Evolutionary conservation across 1,284 basidiomycete species (phyloP).

Genomic region (Vanrija humicola): DNA sequence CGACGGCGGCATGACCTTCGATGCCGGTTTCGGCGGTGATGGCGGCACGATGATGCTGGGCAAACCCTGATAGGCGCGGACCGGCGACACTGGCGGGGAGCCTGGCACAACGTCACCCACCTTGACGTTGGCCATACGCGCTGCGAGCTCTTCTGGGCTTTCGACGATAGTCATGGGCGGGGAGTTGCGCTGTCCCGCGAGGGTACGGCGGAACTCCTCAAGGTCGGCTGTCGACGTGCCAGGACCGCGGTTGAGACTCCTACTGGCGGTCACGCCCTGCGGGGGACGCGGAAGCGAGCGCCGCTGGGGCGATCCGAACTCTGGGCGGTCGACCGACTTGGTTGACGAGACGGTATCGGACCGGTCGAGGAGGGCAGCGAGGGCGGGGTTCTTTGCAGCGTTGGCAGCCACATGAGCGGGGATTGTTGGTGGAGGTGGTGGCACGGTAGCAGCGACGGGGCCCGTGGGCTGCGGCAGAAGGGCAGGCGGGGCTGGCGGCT

Average conservation of each 20-base stretch:
- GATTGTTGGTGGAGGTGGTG: not conserved
- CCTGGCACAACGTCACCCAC: conserved; percentile 1
- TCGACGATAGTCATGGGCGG: not conserved
- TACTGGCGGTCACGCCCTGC: conserved; percentile 32
- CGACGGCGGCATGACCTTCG: conserved; percentile 3
- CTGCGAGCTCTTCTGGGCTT: conserved; percentile 6
- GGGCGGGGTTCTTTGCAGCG: not conserved
- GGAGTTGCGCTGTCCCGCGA: too few relatives aligned
- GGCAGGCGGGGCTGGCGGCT: not conserved
- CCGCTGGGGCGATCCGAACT: conserved; percentile 20
- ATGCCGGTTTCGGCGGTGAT: not conserved
- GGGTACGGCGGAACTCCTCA: not conserved
- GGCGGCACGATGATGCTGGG: not conserved
- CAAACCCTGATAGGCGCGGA: not conserved
- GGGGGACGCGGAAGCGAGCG: conserved; percentile 42
- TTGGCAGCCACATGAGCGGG: not conserved
- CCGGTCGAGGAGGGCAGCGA: conserved; percentile 27
- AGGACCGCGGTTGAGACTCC: conserved; percentile 36
- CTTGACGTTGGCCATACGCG: conserved; percentile 7
- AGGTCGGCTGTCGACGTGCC: conserved; percentile 12
- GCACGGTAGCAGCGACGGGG: not conserved
- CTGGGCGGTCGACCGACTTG: conserved; percentile 41
- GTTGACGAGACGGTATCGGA: conserved; percentile 45
- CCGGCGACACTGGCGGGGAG: too few relatives aligned
- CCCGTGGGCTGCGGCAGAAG: too few relatives aligned